These are phyloP conservation scores for Clitoria ternatea DNA, from an alignment of 306 rosid genomes.

Conservation along the genomic window DNA sequence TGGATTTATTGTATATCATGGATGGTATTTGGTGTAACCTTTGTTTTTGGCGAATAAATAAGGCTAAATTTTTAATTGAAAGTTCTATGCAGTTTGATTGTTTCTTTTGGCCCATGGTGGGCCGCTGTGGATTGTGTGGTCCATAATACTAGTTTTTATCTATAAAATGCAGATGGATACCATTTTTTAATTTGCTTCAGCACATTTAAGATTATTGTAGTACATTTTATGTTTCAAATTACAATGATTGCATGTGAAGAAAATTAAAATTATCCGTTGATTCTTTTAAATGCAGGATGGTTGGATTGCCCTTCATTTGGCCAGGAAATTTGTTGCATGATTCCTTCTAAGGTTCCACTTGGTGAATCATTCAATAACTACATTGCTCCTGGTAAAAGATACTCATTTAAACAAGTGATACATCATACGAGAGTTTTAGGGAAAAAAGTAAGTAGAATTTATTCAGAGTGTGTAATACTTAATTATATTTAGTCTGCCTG, in stretches of 20 bases:
- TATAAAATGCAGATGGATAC: conserved; percentile 4
- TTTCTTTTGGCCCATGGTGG: not conserved
- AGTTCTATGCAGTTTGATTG: not conserved
- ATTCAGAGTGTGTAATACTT: not conserved
- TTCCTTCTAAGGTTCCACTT: conserved; percentile 99
- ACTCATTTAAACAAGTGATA: conserved; percentile 96
- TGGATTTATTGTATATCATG: not conserved
- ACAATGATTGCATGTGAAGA: conserved; percentile 1
- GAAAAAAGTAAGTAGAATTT: conserved; percentile 65
- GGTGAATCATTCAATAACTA: conserved; percentile 76
- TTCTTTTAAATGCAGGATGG: conserved; percentile 69
- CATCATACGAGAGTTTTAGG: conserved; percentile 91
- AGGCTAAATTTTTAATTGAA: not conserved
- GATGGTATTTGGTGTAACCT: not conserved
- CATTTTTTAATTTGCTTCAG: not conserved
- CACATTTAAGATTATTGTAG: conserved; percentile 13
- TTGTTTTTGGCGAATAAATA: not conserved
- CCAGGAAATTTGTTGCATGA: conserved; percentile 68
- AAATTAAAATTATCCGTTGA: not conserved
- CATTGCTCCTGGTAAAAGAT: conserved; percentile 92
- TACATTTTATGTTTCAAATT: conserved; percentile 2
- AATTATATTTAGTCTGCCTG: too few species aligned
- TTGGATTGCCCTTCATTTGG: conserved; percentile 90
- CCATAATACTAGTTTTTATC: not conserved
- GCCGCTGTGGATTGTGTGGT: not conserved